phyloP scores from a whole-genome alignment of 1,284 basidiomycete genomes.

The Vanrija sp. region DNA sequence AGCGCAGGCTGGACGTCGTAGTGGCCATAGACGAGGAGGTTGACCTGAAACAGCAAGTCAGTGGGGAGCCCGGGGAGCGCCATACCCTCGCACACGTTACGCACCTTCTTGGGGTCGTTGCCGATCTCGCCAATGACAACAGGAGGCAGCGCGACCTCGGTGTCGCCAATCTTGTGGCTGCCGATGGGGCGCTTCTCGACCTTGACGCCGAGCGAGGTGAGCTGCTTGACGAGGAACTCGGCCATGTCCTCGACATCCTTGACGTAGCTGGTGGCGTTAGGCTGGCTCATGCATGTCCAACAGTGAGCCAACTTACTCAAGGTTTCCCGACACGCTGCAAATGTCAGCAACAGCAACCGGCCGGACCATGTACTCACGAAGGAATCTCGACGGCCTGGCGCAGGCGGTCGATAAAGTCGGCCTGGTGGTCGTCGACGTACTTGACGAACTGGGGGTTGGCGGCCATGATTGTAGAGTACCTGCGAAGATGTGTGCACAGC shows the following conservation, averaged over 20 bases:
- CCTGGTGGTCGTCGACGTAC: slow-evolving; percentile 68
- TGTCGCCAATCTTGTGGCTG: slow-evolving; percentile 72
- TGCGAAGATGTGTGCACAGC: too few relatives aligned
- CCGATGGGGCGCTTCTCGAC: slow-evolving; percentile 74
- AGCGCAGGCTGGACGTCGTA: slow-evolving; percentile 57
- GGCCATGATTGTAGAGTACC: slow-evolving; percentile 30
- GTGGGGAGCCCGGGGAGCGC: not conserved
- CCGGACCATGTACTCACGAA: slow-evolving; percentile 56
- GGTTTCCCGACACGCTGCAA: slow-evolving; percentile 49
- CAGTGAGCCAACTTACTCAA: slow-evolving; percentile 28
- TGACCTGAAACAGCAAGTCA: slow-evolving; percentile 57
- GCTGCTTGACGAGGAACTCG: slow-evolving; percentile 67
- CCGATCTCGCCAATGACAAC: slow-evolving; percentile 83
- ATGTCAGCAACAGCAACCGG: slow-evolving; percentile 1
- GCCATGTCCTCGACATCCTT: slow-evolving; percentile 79
- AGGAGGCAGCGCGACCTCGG: slow-evolving; percentile 73
- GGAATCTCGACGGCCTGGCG: slow-evolving; percentile 82
- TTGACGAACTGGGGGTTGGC: slow-evolving; percentile 55
- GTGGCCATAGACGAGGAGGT: slow-evolving; percentile 86
- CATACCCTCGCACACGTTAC: slow-evolving; percentile 1
- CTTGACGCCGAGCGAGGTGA: slow-evolving; percentile 69
- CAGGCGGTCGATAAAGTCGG: slow-evolving; percentile 71
- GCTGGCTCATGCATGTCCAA: not conserved
- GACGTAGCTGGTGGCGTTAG: slow-evolving; percentile 57
- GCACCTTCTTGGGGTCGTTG: slow-evolving; percentile 66